Base-by-base conservation (phyloP, 768 basidiomycete species). In the Hypsizygus marmoreus region DNA sequence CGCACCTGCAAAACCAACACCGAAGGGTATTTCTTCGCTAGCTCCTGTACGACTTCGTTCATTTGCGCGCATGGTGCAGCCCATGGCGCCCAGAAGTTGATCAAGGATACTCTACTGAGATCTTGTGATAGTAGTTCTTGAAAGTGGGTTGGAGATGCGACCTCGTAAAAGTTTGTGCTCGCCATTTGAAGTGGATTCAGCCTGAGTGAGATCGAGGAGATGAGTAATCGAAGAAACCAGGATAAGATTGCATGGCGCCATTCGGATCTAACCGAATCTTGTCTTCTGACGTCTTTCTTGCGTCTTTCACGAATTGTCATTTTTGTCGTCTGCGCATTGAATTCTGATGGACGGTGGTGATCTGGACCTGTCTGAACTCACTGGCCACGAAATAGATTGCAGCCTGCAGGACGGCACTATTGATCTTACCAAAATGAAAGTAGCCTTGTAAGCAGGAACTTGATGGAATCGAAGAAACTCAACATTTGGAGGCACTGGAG, bases 51-150 rank as follows among this genome's bases (percentile, higher is more conserved):
- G 4, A 94, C 81, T 33, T 82, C 73, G 69, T 93, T 94, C 87
- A 97, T 95, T 57, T 86, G 78, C 56, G 77, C 76, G 74, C 95
- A 98, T 30, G 94, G 93, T 50, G 81, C 88, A 0, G 93, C 97
- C 91, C 92, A 88, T 66, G 81, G 73, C 32, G 95, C 91, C 88
- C 93, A 95, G 65, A 97, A 99, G 69, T 89, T 91, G 61, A 97
- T 82, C 28, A 95, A 73, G 4, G 94, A 94, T 17, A 95, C 78
- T 16, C 89, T 74, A 14, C 78, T 67, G 25, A 99, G 80, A 67
- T 98, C 95, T 16, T 66, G 59, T 0, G 83, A 84, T 36, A 97
- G 81, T 7, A 90, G 66, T 6, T 70, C 59, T 62, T 91, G 82
- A 69, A 98, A 92, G 39, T 91, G 79, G 1, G 77, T 68, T 1